Conservation (phyloP, 2,329 filamentous ascomycete genomes). For the Ceratocystis diversiconidia region DNA sequence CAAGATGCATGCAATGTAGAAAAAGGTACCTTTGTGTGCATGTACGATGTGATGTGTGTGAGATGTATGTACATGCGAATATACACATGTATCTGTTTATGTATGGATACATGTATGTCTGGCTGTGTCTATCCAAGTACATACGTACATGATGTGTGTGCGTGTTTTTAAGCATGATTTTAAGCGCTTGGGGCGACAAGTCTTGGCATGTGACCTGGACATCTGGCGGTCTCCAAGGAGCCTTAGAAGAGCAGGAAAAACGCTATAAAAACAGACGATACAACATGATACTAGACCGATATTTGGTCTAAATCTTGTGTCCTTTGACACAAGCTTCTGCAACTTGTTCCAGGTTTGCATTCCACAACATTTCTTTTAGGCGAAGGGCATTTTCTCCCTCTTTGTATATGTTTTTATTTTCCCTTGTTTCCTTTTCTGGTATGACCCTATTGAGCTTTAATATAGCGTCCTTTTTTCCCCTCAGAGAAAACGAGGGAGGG, state of each 20-base stretch:
- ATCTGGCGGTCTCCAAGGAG: background rate
- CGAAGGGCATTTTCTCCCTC: background rate
- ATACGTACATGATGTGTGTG: background rate
- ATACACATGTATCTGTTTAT: background rate
- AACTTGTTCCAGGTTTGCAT: conserved; percentile 7
- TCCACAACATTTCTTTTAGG: conserved; percentile 1
- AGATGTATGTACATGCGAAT: background rate
- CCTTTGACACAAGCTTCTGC: background rate
- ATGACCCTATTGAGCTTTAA: background rate
- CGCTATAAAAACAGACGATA: conserved; percentile 4
- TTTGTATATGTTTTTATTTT: background rate
- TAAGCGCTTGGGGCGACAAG: conserved; percentile 35
- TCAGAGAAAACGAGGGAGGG: background rate
- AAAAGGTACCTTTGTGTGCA: background rate
- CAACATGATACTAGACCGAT: conserved; percentile 1
- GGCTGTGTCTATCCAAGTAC: background rate
- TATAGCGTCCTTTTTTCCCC: background rate
- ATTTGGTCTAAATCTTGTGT: background rate
- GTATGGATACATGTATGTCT: background rate
- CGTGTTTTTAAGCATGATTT: conserved; percentile 35
- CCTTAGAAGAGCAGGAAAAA: background rate
- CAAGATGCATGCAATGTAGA: background rate
- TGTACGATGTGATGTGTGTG: background rate
- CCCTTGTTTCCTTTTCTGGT: background rate
- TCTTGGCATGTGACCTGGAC: conserved; percentile 26